These are phyloP conservation scores for Microcyclosporella mali DNA, from an alignment of 2,329 filamentous ascomycete species.

Conservation along the genomic window DNA sequence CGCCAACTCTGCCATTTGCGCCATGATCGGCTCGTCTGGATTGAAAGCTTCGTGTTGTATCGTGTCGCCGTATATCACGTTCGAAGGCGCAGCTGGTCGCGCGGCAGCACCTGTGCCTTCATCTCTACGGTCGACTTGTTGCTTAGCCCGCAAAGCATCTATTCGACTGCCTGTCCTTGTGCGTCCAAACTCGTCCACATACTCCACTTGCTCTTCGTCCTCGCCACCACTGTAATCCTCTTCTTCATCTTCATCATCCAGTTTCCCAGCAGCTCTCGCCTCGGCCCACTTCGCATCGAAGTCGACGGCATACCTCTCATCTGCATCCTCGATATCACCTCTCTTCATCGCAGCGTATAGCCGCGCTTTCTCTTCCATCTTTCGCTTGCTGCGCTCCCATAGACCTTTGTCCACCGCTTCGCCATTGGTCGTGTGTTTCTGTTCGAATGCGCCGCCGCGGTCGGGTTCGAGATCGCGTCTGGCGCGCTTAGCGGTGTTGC, in stretches of 20 bases:
- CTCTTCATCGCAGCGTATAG: constrained; percentile 86
- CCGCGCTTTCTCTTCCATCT: constrained; percentile 84
- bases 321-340: constrained; percentile 64
- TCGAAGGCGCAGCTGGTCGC: constrained; percentile 58
- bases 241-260: constrained; percentile 36
- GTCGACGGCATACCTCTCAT: constrained; percentile 67
- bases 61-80: constrained; percentile 77
- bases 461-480: constrained; percentile 52
- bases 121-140: constrained; percentile 50
- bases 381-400: constrained; percentile 63
- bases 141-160: constrained; percentile 58
- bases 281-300: constrained; percentile 97
- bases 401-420: constrained; percentile 53
- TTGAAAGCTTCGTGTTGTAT: constrained; percentile 81
- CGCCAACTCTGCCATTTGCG: constrained; percentile 72
- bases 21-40: constrained; percentile 57
- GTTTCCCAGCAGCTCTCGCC: constrained; percentile 36
- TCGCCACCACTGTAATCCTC: constrained; percentile 33
- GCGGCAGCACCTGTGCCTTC: constrained; percentile 56
- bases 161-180: constrained; percentile 64
- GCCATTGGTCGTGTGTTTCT: constrained; percentile 59
- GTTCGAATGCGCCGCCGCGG: constrained; percentile 52
- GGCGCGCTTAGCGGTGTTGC: constrained; percentile 56
- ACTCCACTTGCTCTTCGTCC: constrained; percentile 61
- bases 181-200: constrained; percentile 89